Conservation (phyloP, 345 rosid species). For the Linum trigynum region DNA sequence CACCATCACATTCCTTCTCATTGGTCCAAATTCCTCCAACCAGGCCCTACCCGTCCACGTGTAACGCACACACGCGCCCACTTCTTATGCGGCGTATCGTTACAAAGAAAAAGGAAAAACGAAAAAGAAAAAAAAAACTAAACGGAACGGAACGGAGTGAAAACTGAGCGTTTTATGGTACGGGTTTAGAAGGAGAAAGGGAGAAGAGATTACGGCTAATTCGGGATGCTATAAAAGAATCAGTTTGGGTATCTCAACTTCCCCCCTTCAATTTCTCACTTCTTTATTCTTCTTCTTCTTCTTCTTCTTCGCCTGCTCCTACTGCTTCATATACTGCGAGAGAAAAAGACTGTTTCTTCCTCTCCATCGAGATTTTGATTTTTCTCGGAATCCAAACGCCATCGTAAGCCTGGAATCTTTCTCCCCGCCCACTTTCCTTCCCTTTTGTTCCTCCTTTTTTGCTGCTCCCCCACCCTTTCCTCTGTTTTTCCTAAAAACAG, state of each 20-base stretch:
- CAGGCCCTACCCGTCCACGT: too few species aligned
- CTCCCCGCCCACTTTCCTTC: slow-evolving; percentile 13
- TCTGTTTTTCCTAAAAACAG: neutral
- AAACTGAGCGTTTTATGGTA: slow-evolving; percentile 2
- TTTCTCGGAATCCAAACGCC: neutral
- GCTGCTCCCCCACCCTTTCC: slow-evolving; percentile 6
- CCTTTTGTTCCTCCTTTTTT: slow-evolving; percentile 11
- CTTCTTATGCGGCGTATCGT: neutral
- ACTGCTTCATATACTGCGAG: too few species aligned
- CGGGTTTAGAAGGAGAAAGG: neutral
- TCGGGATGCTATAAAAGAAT: slow-evolving; percentile 37
- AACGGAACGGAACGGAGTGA: neutral
- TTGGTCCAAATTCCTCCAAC: slow-evolving; percentile 5
- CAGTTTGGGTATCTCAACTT: slow-evolving; percentile 7
- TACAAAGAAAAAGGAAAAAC: neutral
- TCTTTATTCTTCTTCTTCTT: neutral
- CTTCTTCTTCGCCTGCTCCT: too few species aligned
- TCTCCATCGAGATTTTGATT: too few species aligned
- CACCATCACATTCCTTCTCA: slow-evolving; percentile 8
- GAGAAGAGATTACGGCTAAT: slow-evolving; percentile 7
- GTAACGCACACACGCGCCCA: neutral
- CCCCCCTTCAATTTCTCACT: neutral
- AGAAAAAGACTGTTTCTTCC: too few species aligned
- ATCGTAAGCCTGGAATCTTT: neutral
- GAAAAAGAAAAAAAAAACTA: neutral